These are phyloP conservation scores for Fomitopsis pulvina DNA, from an alignment of 768 basidiomycete species.

Conservation along the genomic window DNA sequence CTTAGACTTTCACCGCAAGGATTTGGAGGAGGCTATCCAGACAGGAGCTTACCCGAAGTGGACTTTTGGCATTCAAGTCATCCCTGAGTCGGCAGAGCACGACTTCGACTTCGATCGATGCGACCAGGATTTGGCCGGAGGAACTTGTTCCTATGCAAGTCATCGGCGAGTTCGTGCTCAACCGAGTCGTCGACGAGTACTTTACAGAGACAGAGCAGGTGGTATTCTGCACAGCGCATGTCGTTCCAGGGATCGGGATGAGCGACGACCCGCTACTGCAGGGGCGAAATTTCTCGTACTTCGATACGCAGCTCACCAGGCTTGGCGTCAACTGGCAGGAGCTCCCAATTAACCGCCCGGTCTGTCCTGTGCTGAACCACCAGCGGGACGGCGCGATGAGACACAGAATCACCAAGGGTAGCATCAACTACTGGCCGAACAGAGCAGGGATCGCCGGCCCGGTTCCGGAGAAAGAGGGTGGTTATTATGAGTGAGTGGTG, in stretches of 20 bases:
- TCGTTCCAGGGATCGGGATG: constrained; percentile 62
- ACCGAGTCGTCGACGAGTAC: constrained; percentile 65
- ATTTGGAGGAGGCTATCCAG: constrained; percentile 77
- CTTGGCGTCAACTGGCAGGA: constrained; percentile 77
- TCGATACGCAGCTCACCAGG: constrained; percentile 78
- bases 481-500: constrained; percentile 44
- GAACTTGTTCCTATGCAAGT: constrained; percentile 70
- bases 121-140: constrained; percentile 83
- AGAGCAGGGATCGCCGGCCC: constrained; percentile 47
- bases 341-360: constrained; percentile 78
- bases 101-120: constrained; percentile 87
- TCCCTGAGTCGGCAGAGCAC: constrained; percentile 70
- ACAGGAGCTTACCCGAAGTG: constrained; percentile 68
- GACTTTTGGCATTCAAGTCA: constrained; percentile 70
- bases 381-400: constrained; percentile 57
- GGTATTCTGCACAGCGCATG: constrained; percentile 71
- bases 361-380: constrained; percentile 70
- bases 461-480: constrained; percentile 43
- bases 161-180: constrained; percentile 69
- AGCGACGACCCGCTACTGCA: constrained; percentile 78
- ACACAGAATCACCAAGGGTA: constrained; percentile 49
- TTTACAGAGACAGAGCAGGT: constrained; percentile 87
- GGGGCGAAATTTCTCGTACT: constrained; percentile 82
- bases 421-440: constrained; percentile 82
- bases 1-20: constrained; percentile 79